Percentiles rank a stretch among this genome's conserved stretches.
Evolutionary conservation across 257 asterid species (phyloP).

Genomic region (Dorcoceras hygrometricum): DNA sequence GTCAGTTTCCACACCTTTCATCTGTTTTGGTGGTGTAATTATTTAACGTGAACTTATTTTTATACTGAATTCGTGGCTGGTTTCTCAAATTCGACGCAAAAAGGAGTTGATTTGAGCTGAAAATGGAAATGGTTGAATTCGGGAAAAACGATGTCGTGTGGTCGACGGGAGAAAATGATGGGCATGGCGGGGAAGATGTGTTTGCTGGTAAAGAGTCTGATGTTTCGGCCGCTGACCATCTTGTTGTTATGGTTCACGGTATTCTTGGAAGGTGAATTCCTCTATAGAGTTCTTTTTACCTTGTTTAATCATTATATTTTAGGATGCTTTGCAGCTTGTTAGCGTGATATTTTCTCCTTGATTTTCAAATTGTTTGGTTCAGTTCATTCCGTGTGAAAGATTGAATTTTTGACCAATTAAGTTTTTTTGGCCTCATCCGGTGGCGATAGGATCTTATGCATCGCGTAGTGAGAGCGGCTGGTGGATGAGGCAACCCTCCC

Average conservation of each 20-base stretch:
- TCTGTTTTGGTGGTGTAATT: neutral
- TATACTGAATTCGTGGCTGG: neutral
- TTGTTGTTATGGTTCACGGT: neutral
- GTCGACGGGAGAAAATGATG: neutral
- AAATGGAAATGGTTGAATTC: neutral
- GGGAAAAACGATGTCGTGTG: neutral
- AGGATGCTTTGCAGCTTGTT: neutral
- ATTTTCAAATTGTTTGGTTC: neutral
- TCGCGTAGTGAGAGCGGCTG: no score
- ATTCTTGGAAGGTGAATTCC: neutral
- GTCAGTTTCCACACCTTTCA: neutral
- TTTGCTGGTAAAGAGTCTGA: neutral
- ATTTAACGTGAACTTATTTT: neutral
- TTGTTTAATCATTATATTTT: neutral
- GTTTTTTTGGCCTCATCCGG: no score
- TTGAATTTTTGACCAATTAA: no score
- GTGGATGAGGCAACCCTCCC: no score
- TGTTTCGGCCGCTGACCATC: neutral
- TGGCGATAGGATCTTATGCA: no score
- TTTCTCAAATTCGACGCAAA: neutral
- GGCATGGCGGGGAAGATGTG: neutral
- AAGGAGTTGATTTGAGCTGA: neutral
- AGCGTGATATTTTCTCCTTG: neutral
- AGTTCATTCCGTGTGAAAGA: neutral
- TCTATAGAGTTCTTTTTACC: neutral